Base-by-base conservation (phyloP, 805 yeast species). In the Kregervanrija delftensis region DNA sequence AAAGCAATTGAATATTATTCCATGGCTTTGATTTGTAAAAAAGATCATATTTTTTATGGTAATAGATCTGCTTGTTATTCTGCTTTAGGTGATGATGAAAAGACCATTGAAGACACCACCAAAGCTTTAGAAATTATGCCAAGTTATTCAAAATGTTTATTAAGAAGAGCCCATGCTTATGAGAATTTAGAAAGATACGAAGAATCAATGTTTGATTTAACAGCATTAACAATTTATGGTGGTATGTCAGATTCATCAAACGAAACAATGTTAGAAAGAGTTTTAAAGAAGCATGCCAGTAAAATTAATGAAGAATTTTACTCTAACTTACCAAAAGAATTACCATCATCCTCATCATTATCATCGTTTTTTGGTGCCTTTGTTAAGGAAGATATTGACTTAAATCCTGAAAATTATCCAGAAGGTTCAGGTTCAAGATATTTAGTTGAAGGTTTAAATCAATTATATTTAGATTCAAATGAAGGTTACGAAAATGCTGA, bases 1-100 rank as follows among this genome's bases (percentile, higher is more conserved):
- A 73, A 74, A n/a, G 98, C 98, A 37, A 77, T 89, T 57, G 78
- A 76, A 38, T 83, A 74, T 64, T 93, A 93, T 71, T 64, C 86
- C 37, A 78, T 76, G 46, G 98, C 99, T 10, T 71, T 93, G 54
- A 61, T 72, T 44, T 72, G 87, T 59, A 83, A 83, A 61, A 66
- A 73, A 54, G 97, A 93, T 65, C 89, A 97, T 5, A 85, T 90
- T 33, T 93, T 77, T 69, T 91, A 83, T 69, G 88, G 97, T 49
- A 93, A 93, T 73, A 81, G 97, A 67, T 89, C 98, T 30, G 99
- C 99, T 13, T 91, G 96, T 67, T 86, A 86, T 68, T 85, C 90
- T 42, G 87, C 95, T 8, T 71, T 86, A 53, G 77, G 81, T 51
- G 78, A 89, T 50, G 81, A 79, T 61, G 88, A 86, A 56, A 83